Percentiles rank a stretch among this genome's conserved stretches.
These are phyloP conservation scores for Citrus cavaleriei DNA, from an alignment of 345 rosid species.

Conservation along the genomic window DNA sequence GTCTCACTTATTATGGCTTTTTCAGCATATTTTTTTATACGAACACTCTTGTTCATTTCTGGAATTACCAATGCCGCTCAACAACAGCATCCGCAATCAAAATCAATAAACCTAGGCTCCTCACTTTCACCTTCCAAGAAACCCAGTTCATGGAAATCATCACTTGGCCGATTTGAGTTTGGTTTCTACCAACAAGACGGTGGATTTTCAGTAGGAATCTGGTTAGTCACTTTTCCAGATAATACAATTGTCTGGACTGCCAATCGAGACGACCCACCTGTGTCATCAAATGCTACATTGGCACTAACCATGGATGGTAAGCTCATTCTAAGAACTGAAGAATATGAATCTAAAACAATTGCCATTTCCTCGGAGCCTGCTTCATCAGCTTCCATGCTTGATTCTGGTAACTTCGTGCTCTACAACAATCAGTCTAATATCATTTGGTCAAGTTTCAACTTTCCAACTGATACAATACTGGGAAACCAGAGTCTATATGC, in stretches of 20 bases:
- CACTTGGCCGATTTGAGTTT: slow-evolving; percentile 30
- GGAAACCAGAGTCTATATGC: slow-evolving; percentile 16
- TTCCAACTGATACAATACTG: slow-evolving; percentile 25
- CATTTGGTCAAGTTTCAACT: slow-evolving; percentile 26
- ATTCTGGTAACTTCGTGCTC: slow-evolving; percentile 35
- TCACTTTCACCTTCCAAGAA: slow-evolving; percentile 11
- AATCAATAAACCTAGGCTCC: not conserved
- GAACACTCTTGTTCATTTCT: not conserved
- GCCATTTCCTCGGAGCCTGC: not conserved
- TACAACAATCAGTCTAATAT: not conserved
- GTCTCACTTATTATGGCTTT: not conserved
- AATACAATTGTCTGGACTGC: slow-evolving; percentile 3
- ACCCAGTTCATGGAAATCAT: slow-evolving; percentile 27
- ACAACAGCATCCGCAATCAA: not conserved
- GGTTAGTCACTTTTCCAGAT: slow-evolving; percentile 8
- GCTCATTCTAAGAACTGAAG: not conserved
- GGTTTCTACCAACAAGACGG: slow-evolving; percentile 28
- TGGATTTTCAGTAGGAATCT: slow-evolving; percentile 27
- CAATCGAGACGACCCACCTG: not conserved
- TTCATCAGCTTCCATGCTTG: slow-evolving; percentile 28
- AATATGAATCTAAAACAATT: too few relatives aligned
- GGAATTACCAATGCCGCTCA: not conserved
- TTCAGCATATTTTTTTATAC: not conserved
- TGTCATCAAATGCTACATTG: not conserved
- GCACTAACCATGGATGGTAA: not conserved